Conservation (phyloP, 192 early-diverging fungal genomes). For the Umbelopsis ramanniana region DNA sequence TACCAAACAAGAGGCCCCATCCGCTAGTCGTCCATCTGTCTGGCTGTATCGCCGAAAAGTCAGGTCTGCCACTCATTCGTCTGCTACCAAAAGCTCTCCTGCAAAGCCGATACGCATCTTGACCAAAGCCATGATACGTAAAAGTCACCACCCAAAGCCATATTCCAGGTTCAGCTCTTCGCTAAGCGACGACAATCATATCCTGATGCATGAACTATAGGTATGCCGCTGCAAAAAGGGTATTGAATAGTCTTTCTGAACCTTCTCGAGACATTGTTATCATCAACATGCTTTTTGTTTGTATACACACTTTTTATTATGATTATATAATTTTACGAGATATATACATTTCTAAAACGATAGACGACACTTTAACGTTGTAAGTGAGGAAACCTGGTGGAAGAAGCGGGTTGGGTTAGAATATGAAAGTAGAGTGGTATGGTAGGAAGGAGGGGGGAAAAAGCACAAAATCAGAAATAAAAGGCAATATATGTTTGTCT, state of each 20-base stretch:
- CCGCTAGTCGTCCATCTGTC: not conserved
- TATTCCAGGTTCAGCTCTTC: not conserved
- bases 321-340: not conserved
- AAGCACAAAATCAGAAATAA: conserved; percentile 22
- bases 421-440: not conserved
- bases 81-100: not conserved
- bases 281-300: not conserved
- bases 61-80: not conserved
- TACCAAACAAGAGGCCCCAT: not conserved
- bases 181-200: not conserved
- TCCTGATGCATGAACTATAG: not conserved
- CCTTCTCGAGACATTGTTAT: no score
- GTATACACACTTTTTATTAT: not conserved
- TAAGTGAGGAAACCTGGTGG: not conserved
- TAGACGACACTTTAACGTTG: no score
- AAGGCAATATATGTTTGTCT: conserved; percentile 22
- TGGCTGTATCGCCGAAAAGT: not conserved
- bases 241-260: no score
- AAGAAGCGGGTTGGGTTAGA: not conserved
- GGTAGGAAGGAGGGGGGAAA: not conserved
- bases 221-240: not conserved
- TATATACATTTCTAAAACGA: not conserved
- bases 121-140: not conserved
- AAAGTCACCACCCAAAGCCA: not conserved
- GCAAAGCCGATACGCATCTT: not conserved